Evolutionary conservation across 192 early-diverging fungal genomes (phyloP), one percentile per base, ranked within the genome.

Genomic region (Coemansia sp.): DNA sequence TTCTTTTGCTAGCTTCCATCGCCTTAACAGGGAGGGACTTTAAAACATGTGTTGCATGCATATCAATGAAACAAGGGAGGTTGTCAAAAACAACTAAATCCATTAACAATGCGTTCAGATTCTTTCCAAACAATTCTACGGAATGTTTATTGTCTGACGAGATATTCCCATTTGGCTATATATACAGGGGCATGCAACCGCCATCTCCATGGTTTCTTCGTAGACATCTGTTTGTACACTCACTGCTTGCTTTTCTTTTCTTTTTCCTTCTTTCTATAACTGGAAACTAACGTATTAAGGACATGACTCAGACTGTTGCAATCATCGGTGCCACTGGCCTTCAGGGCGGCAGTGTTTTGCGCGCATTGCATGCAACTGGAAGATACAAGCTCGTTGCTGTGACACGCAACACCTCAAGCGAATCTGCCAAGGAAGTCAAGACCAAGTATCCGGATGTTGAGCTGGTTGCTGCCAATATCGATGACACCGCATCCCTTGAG

Each of bases 301-400:
- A 12, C 21, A 80, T 81, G 70, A n/a, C 47, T 37, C 71, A 69
- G 37, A 39, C 60, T 13, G 45, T 76, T 41, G 73, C 73, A 9
- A 70, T 81, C 45, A 39, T 74, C 32, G 78, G 78, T 13, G 78
- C 78, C 37, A 76, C 78, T 21, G 78, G 78, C 4, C 62, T 70
- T 8, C 73, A 81, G 21, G 78, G 78, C 11, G 67, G 73, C 54
- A 81, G 78, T 54, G 73, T 81, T 4, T 64, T 81, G 36, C 68
- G 71, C 55, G 16, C 70, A 7, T 65, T 81, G 32, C 42, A 81
- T 43, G 66, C 43, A 1, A 39, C 67, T 1, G 70, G 67, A 21
- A 42, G 55, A 37, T 81, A 81, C 70, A 76, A 59, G 54, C 42
- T 81, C 10, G 63, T 64, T 32, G 78, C 70, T 0, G 47, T 81